Evolutionary conservation across 2,329 filamentous ascomycete genomes (phyloP).

Genomic region (Sclerotiophoma versabilis): DNA sequence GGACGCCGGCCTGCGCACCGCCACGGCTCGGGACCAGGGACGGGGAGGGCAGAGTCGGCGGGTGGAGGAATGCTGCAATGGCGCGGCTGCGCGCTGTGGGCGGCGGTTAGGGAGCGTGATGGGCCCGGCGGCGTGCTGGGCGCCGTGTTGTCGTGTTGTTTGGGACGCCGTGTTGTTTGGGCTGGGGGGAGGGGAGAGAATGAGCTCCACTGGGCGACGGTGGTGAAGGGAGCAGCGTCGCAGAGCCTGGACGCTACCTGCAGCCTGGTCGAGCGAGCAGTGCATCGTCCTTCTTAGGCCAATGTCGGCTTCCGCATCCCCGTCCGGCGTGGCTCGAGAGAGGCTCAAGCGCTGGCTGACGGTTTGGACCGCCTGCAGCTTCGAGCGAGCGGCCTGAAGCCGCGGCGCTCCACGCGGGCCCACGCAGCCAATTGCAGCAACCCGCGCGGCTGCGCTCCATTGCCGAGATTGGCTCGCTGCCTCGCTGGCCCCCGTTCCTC

Average conservation of each 20-base stretch:
- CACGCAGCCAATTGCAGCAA: neutral
- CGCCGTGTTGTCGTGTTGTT: slow-evolving; percentile 1
- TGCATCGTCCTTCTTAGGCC: slow-evolving; percentile 12
- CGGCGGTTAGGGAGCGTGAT: slow-evolving; percentile 7
- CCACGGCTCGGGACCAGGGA: slow-evolving; percentile 1
- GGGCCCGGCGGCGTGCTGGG: slow-evolving; percentile 1
- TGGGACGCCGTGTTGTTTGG: slow-evolving; percentile 1
- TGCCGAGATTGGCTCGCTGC: slow-evolving; percentile 14
- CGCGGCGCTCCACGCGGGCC: slow-evolving; percentile 12
- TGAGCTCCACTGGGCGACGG: slow-evolving; percentile 20
- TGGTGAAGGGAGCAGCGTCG: slow-evolving; percentile 28
- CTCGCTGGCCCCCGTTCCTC: slow-evolving; percentile 12
- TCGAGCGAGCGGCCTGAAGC: neutral
- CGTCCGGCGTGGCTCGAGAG: slow-evolving; percentile 10
- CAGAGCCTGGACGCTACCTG: slow-evolving; percentile 12
- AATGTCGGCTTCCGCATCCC: slow-evolving; percentile 18
- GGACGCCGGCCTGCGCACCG: neutral
- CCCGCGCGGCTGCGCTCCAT: neutral
- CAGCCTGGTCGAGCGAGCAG: slow-evolving; percentile 6
- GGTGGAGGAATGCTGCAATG: slow-evolving; percentile 5
- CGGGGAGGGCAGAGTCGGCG: neutral
- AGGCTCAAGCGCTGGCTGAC: slow-evolving; percentile 15
- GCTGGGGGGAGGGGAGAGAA: neutral
- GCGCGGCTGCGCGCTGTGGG: neutral
- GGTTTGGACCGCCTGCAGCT: slow-evolving; percentile 5